Conservation (phyloP, 352 stramenopile genomes). For the Pilasporangium apinafurcum region DNA sequence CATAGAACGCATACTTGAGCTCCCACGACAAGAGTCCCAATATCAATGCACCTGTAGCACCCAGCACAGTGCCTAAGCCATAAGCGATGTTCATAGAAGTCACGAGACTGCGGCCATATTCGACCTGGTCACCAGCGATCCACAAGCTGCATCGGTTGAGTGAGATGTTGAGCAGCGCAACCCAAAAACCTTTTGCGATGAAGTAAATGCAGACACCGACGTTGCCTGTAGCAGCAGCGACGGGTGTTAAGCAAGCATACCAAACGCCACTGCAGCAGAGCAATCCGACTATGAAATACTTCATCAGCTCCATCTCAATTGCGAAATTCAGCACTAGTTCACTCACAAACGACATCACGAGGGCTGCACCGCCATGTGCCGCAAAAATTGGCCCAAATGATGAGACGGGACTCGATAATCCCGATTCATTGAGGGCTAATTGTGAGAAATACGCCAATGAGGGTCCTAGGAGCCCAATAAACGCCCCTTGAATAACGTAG, state of each 20-base stretch:
- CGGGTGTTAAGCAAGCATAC: slow-evolving; percentile 55
- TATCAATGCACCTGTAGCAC: slow-evolving; percentile 37
- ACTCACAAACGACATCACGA: slow-evolving; percentile 77
- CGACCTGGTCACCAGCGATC: slow-evolving; percentile 62
- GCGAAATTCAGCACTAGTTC: slow-evolving; percentile 64
- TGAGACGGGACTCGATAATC: slow-evolving; percentile 41
- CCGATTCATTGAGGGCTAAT: slow-evolving; percentile 27
- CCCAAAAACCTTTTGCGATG: slow-evolving; percentile 72
- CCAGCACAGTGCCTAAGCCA: slow-evolving; percentile 51
- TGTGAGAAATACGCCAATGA: slow-evolving; percentile 60
- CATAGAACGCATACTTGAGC: slow-evolving; percentile 54
- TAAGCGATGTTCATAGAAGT: slow-evolving; percentile 74
- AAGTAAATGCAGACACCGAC: slow-evolving; percentile 65
- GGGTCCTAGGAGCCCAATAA: slow-evolving; percentile 60
- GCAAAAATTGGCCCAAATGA: slow-evolving; percentile 73
- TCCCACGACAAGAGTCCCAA: slow-evolving; percentile 42
- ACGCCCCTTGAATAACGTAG: slow-evolving; percentile 60
- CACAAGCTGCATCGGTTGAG: slow-evolving; percentile 66
- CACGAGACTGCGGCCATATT: slow-evolving; percentile 59
- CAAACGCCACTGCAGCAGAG: slow-evolving; percentile 50
- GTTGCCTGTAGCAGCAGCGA: slow-evolving; percentile 54
- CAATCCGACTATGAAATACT: slow-evolving; percentile 57
- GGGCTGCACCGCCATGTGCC: slow-evolving; percentile 54
- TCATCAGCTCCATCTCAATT: slow-evolving; percentile 64
- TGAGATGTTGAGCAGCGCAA: slow-evolving; percentile 69